Percentiles rank a stretch among this genome's conserved stretches.
Evolutionary conservation across 1,284 basidiomycete species (phyloP).

Genomic region (Ustilago shanxiensis): DNA sequence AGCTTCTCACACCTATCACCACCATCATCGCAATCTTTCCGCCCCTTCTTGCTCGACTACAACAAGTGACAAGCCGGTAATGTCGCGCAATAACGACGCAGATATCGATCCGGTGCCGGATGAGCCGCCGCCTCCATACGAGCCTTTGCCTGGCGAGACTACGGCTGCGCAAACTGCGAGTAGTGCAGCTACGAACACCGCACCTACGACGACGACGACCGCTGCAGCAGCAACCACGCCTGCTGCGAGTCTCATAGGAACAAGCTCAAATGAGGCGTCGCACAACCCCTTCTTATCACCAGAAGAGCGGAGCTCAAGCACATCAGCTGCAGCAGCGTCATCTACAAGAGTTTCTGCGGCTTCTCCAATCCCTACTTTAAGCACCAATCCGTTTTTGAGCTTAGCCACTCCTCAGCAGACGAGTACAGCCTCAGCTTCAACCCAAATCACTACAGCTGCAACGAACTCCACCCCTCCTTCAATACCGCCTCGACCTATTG

Average conservation of each 20-base stretch:
- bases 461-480: conserved; percentile 9
- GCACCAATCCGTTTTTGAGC: conserved; percentile 36
- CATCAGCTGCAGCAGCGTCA: background rate
- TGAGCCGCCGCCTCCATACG: conserved; percentile 52
- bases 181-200: background rate
- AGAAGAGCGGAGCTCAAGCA: conserved; percentile 11
- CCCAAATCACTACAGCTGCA: background rate
- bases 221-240: background rate
- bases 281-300: conserved; percentile 37
- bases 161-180: background rate
- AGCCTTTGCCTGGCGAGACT: conserved; percentile 14
- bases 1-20: background rate
- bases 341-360: background rate
- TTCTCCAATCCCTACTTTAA: conserved; percentile 1
- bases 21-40: background rate
- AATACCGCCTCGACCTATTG: conserved; percentile 27
- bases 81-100: conserved; percentile 32
- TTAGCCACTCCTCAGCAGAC: conserved; percentile 17
- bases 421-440: background rate
- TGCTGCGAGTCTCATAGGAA: background rate
- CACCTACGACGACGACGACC: background rate
- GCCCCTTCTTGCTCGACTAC: too few species aligned
- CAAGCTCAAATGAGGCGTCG: background rate
- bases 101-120: conserved; percentile 33
- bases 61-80: background rate